These are phyloP conservation scores for Solanum pinnatisectum DNA, from an alignment of 257 asterid genomes.

Conservation along the genomic window DNA sequence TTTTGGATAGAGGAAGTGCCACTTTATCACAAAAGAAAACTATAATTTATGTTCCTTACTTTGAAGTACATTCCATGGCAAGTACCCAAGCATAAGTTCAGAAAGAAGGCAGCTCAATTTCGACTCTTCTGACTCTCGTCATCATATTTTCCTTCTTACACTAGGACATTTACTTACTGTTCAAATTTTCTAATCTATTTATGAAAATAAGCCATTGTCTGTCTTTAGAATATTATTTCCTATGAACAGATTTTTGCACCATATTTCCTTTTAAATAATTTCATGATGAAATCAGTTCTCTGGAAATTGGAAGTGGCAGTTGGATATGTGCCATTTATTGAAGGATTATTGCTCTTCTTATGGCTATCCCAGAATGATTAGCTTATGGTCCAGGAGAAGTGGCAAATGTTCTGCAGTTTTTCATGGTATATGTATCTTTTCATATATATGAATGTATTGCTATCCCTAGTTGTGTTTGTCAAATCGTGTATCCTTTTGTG, in stretches of 20 bases:
- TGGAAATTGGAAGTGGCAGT: not conserved
- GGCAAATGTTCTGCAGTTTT: not conserved
- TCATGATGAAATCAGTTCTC: not conserved
- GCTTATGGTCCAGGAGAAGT: not conserved
- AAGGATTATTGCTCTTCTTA: not conserved
- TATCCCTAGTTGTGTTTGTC: not conserved
- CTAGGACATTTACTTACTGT: not conserved
- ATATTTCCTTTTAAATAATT: not conserved
- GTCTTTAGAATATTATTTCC: not conserved
- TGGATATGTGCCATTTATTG: not conserved
- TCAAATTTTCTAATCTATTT: not conserved
- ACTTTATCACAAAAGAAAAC: not conserved
- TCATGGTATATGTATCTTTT: not conserved
- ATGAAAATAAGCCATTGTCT: not conserved
- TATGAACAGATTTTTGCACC: not conserved
- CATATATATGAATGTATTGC: not conserved
- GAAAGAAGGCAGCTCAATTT: not conserved
- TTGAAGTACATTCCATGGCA: not conserved
- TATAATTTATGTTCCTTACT: not conserved
- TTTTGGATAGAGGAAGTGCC: not conserved
- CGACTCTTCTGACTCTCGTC: not conserved
- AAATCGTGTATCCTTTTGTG: not conserved
- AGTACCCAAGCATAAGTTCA: not conserved
- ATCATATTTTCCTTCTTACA: not conserved
- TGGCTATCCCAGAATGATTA: not conserved